phyloP scores from a whole-genome alignment of 192 early-diverging fungal genomes.

The Coemansia sp. region DNA sequence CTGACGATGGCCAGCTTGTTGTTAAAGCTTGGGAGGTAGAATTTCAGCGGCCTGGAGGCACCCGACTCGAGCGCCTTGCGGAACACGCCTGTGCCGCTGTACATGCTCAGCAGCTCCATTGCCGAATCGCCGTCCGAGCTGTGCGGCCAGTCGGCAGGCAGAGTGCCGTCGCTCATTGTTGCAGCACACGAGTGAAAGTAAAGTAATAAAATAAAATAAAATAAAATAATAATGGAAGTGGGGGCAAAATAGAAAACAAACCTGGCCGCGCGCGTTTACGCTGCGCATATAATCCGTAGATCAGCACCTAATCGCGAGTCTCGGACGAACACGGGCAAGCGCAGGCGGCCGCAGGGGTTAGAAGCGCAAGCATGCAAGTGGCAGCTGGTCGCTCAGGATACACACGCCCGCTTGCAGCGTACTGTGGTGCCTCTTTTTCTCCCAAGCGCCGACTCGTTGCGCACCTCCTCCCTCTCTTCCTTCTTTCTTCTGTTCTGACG shows the following conservation, averaged over 20 bases:
- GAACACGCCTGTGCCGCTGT: not conserved
- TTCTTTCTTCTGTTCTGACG: not conserved
- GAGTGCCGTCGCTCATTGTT: conserved; percentile 5
- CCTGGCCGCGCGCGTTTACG: not conserved
- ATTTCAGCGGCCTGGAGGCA: not conserved
- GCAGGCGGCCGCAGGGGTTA: not conserved
- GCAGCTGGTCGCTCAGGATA: not conserved
- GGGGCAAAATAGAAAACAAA: too few species aligned
- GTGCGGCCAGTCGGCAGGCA: conserved; percentile 7
- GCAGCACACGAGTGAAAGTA: not conserved
- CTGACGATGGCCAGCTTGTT: not conserved
- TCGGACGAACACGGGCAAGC: not conserved
- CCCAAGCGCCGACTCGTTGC: not conserved
- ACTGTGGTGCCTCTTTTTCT: too few species aligned
- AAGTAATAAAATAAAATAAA: conserved; percentile 3
- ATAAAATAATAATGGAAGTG: not conserved
- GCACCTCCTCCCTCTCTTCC: not conserved
- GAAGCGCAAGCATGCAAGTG: not conserved
- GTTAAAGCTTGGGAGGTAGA: conserved; percentile 6
- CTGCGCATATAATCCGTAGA: not conserved
- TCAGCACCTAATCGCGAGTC: not conserved
- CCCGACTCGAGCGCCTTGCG: not conserved
- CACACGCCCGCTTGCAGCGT: too few species aligned
- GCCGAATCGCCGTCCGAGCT: not conserved
- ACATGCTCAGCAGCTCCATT: not conserved